Evolutionary conservation across 2,329 filamentous ascomycete genomes (phyloP).

Genomic region (Alternaria postmessia): DNA sequence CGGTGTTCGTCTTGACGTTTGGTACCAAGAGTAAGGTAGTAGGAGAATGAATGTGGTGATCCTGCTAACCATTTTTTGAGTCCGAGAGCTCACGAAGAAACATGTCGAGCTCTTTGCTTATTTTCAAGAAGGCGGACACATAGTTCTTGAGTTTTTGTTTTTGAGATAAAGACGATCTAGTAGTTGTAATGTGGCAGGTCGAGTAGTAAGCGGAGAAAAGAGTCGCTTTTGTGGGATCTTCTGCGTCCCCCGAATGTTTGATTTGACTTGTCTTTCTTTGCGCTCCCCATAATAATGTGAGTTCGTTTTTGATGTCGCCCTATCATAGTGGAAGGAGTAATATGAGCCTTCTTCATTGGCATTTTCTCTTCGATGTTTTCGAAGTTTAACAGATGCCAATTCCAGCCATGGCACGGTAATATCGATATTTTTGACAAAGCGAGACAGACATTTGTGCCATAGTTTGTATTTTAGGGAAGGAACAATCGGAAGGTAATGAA

Average conservation of each 20-base stretch:
- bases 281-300: background rate
- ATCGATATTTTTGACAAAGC: background rate
- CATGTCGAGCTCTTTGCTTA: too few species aligned
- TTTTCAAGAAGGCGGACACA: too few species aligned
- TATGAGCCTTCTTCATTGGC: too few species aligned
- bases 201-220: background rate
- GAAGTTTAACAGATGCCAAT: background rate
- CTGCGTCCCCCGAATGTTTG: background rate
- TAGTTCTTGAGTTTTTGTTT: too few species aligned
- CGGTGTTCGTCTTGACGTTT: too few species aligned
- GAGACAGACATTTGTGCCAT: too few species aligned
- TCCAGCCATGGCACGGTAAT: background rate
- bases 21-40: too few species aligned
- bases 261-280: background rate
- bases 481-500: background rate
- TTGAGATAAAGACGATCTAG: background rate
- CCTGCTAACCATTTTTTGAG: too few species aligned
- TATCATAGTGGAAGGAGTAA: background rate
- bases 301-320: background rate
- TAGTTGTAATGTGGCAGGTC: background rate
- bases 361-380: too few species aligned
- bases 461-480: background rate
- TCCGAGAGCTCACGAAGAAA: too few species aligned
- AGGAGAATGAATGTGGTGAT: too few species aligned
- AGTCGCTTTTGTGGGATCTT: background rate